Evolutionary conservation across 2,329 filamentous ascomycete species (phyloP).

Genomic region (Verticillium albo-atrum): DNA sequence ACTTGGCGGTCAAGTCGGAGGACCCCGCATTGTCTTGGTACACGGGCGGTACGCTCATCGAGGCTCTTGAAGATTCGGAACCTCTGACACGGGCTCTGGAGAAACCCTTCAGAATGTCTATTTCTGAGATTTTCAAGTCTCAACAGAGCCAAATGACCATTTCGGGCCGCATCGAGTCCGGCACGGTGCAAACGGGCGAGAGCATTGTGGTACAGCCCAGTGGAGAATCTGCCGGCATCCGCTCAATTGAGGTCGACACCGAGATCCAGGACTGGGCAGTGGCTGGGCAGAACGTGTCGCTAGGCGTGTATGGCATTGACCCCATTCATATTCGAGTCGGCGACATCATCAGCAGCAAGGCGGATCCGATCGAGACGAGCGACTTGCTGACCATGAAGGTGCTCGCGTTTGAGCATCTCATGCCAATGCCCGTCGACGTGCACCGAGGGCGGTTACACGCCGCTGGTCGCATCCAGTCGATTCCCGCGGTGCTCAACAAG

Average conservation of each 20-base stretch:
- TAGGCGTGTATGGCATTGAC: conserved; percentile 85
- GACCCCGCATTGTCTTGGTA: conserved; percentile 71
- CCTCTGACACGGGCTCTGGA: conserved; percentile 66
- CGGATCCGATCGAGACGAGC: conserved; percentile 63
- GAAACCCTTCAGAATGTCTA: conserved; percentile 79
- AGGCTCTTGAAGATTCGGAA: conserved; percentile 80
- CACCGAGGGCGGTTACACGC: conserved; percentile 81
- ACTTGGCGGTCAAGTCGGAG: conserved; percentile 61
- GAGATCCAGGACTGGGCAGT: conserved; percentile 81
- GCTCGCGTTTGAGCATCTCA: conserved; percentile 82
- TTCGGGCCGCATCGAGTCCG: conserved; percentile 80
- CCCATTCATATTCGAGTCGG: conserved; percentile 75
- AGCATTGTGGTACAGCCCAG: conserved; percentile 74
- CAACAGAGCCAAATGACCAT: conserved; percentile 79
- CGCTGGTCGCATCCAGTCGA: conserved; percentile 66
- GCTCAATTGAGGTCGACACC: conserved; percentile 72
- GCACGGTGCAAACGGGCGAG: conserved; percentile 81
- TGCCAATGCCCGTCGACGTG: conserved; percentile 85
- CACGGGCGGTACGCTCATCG: conserved; percentile 69
- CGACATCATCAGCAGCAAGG: conserved; percentile 76
- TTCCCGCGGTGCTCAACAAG: conserved; percentile 76
- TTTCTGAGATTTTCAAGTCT: conserved; percentile 82
- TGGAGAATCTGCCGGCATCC: conserved; percentile 75
- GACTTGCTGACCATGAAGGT: conserved; percentile 78
- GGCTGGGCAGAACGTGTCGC: conserved; percentile 79